Conservation (phyloP, 371 early-diverging fungal species). For the Mucor saturninus region DNA sequence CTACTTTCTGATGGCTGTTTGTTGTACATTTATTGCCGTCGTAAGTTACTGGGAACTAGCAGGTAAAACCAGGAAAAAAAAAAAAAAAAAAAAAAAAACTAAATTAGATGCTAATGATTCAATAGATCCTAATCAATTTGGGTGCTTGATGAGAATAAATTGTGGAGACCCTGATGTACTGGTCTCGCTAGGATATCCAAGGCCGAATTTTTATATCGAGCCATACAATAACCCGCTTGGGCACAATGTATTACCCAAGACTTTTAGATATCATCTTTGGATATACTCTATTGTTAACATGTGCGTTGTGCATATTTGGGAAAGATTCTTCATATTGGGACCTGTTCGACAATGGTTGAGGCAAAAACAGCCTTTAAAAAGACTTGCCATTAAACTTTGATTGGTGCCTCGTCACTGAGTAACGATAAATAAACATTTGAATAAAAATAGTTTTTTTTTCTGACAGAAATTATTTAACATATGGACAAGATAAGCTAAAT, state of each 20-base stretch:
- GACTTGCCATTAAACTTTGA: conserved; percentile 22
- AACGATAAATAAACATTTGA: not conserved
- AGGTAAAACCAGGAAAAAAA: conserved; percentile 26
- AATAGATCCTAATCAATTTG: conserved; percentile 69
- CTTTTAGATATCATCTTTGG: conserved; percentile 64
- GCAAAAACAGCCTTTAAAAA: conserved; percentile 22
- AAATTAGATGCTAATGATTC: not conserved
- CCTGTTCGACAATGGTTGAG: conserved; percentile 35
- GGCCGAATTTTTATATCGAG: conserved; percentile 57
- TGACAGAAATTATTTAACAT: not conserved
- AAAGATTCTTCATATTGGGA: conserved; percentile 43
- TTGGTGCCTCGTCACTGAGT: not conserved
- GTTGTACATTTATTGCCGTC: conserved; percentile 55
- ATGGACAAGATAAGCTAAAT: not conserved
- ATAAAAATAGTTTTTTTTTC: not conserved
- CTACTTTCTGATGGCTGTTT: conserved; percentile 61
- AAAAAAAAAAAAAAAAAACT: not conserved
- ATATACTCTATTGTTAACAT: conserved; percentile 48
- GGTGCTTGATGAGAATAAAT: conserved; percentile 74
- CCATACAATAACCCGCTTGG: conserved; percentile 65
- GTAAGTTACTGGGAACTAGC: conserved; percentile 69
- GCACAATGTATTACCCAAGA: conserved; percentile 74
- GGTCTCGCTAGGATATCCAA: conserved; percentile 52
- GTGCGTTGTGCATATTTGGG: conserved; percentile 35
- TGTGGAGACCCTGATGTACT: conserved; percentile 68